These are phyloP conservation scores for Fragosphaeria purpurea DNA, from an alignment of 2,329 filamentous ascomycete species.

Conservation along the genomic window DNA sequence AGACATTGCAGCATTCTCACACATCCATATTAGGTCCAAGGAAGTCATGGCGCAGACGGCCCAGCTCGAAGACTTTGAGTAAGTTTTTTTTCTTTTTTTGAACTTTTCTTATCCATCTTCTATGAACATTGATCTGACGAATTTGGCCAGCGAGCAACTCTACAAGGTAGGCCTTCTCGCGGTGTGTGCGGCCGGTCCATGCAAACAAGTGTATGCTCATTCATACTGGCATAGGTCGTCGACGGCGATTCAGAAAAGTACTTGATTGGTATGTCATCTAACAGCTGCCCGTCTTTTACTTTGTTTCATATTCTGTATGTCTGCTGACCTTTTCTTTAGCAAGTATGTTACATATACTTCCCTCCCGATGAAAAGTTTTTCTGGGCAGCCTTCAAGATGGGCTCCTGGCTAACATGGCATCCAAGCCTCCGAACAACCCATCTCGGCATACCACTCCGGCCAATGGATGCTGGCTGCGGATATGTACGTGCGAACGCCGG, in stretches of 20 bases:
- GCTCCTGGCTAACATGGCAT: background rate
- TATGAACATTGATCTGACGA: background rate
- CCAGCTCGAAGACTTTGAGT: conserved; percentile 88
- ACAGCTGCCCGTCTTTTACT: no score
- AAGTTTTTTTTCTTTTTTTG: background rate
- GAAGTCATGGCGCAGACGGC: conserved; percentile 98
- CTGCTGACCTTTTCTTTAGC: conserved; percentile 4
- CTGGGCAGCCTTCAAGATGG: no score
- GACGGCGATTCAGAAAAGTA: conserved; percentile 84
- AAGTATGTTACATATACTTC: conserved; percentile 5
- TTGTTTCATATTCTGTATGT: background rate
- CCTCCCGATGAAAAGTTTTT: background rate
- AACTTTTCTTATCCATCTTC: background rate
- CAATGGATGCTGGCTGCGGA: conserved; percentile 85
- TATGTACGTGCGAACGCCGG: conserved; percentile 29
- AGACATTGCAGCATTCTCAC: no score
- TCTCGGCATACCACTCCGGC: conserved; percentile 83
- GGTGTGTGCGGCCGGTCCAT: background rate
- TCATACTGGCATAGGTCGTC: conserved; percentile 43
- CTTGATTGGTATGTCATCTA: conserved; percentile 44
- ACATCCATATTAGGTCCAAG: conserved; percentile 37
- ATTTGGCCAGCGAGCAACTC: conserved; percentile 59
- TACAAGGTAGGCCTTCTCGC: conserved; percentile 54
- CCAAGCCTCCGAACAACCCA: conserved; percentile 70
- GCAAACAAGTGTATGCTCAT: background rate